Base-by-base conservation (phyloP, 345 rosid species). In the Dipteronia dyeriana region DNA sequence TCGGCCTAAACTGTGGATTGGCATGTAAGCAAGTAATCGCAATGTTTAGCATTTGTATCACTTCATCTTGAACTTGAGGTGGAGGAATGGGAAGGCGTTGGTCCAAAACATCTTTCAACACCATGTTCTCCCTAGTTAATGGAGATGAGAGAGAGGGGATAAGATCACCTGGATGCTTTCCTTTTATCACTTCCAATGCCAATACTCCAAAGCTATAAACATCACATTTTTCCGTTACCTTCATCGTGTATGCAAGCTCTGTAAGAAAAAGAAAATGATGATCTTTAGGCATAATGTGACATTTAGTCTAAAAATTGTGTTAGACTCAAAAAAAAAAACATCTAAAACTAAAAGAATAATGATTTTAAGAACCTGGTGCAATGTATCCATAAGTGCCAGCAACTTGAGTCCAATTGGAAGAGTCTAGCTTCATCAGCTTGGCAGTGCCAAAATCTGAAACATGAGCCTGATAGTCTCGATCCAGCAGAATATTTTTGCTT, bases 1-100 rank as follows among this genome's bases (percentile, higher is more conserved):
- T 67, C 16, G 91, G 91, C 68, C 89, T 79, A 3, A 63, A 54
- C 8, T 63, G 78, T n/a, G 89, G 91, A 68, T 81, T 86, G 26
- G 12, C 34, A 19, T 59, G 13, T 10, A 84, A 71, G 75, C 91
- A 88, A n/a, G 78, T 11, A 38, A 63, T 34, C 4, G 82, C 86
- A 1, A 85, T 20, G 38, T 81, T 79, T 9, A 84, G 5, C 34
- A 82, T 66, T 59, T 17, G 16, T 25, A 9, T 20, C 12, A 83
- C 53, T 64, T 83, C 47, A 11, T 49, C 77, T 66, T 82, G 47
- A 74, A 54, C 68, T 54, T 76, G 74, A 54, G 79, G 76, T 25
- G 60, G 49, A 25, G 86, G 85, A 20, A 72, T 62, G 3, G 79
- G 69, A 57, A 82, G 79, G 43, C 84, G 81, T 31, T 72, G 70